Evolutionary conservation across 768 basidiomycete species (phyloP).

Genomic region (Hirschioporus abietinus): DNA sequence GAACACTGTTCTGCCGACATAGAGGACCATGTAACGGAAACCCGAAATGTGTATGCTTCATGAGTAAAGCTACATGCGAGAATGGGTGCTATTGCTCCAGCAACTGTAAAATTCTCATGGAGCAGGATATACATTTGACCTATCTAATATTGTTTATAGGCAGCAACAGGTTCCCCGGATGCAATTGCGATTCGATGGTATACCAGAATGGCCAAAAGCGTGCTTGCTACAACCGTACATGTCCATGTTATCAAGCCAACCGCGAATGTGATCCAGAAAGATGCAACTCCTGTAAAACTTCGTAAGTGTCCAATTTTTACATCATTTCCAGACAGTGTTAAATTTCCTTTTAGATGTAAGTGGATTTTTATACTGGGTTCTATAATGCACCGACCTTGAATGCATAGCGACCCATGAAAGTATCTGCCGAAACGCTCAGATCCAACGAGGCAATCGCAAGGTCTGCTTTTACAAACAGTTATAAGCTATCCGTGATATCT

Average conservation of each 20-base stretch:
- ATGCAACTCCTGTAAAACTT: conserved; percentile 47
- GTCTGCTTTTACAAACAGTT: conserved; percentile 22
- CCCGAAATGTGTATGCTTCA: conserved; percentile 43
- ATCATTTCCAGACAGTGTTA: neutral
- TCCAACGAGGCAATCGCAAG: conserved; percentile 43
- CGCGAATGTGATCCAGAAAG: conserved; percentile 69
- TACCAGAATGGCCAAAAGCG: conserved; percentile 13
- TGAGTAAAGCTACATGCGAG: conserved; percentile 48
- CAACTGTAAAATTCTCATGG: conserved; percentile 36
- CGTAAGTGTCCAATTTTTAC: conserved; percentile 28
- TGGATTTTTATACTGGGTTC: neutral
- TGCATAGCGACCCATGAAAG: conserved; percentile 24
- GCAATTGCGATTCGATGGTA: conserved; percentile 35
- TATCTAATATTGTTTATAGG: conserved; percentile 32
- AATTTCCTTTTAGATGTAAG: neutral
- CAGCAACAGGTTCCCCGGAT: conserved; percentile 50
- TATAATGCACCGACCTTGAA: neutral
- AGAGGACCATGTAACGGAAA: conserved; percentile 44
- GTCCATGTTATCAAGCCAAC: conserved; percentile 44
- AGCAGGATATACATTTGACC: neutral
- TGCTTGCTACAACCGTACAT: conserved; percentile 35
- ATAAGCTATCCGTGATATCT: neutral
- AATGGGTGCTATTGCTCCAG: conserved; percentile 47
- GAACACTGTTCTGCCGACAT: conserved; percentile 46
- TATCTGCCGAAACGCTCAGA: conserved; percentile 42